phyloP scores from a whole-genome alignment of 257 asterid species.

The Solanum microdontum region DNA sequence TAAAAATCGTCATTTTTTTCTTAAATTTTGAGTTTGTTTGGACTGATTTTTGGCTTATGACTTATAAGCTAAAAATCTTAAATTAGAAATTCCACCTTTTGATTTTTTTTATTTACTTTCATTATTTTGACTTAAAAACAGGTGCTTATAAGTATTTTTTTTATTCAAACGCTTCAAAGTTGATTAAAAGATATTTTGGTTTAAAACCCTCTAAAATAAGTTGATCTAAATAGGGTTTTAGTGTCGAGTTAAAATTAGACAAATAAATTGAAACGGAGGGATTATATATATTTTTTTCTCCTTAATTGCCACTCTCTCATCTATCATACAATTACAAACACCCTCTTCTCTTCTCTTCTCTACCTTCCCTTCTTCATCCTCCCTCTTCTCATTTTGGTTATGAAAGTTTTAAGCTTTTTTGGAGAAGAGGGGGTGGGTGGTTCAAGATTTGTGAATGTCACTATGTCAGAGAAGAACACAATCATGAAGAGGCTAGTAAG shows the following conservation, averaged over 20 bases:
- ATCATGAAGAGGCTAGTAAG: slow-evolving; percentile 98
- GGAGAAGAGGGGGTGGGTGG: slow-evolving; percentile 7
- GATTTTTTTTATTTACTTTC: no score
- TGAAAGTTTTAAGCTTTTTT: slow-evolving; percentile 11
- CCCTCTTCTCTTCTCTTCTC: not conserved
- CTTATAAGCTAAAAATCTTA: not conserved
- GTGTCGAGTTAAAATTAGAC: not conserved
- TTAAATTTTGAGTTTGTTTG: not conserved
- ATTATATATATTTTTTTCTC: slow-evolving; percentile 6
- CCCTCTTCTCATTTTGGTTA: slow-evolving; percentile 12
- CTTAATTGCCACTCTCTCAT: slow-evolving; percentile 64
- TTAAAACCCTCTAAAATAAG: rapidly evolving
- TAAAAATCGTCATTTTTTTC: rapidly evolving
- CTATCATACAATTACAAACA: slow-evolving; percentile 45
- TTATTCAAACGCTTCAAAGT: not conserved
- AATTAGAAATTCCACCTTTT: not conserved
- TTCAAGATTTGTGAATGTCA: slow-evolving; percentile 1
- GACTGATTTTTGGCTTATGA: not conserved
- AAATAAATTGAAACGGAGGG: not conserved
- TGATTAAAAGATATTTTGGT: no score
- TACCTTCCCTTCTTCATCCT: slow-evolving; percentile 9
- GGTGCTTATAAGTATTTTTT: not conserved
- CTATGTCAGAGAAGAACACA: slow-evolving; percentile 31
- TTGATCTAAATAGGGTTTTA: not conserved
- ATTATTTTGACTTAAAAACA: no score